Conservation (phyloP, 2,329 filamentous ascomycete species). For the Leptographium radiaticola region DNA sequence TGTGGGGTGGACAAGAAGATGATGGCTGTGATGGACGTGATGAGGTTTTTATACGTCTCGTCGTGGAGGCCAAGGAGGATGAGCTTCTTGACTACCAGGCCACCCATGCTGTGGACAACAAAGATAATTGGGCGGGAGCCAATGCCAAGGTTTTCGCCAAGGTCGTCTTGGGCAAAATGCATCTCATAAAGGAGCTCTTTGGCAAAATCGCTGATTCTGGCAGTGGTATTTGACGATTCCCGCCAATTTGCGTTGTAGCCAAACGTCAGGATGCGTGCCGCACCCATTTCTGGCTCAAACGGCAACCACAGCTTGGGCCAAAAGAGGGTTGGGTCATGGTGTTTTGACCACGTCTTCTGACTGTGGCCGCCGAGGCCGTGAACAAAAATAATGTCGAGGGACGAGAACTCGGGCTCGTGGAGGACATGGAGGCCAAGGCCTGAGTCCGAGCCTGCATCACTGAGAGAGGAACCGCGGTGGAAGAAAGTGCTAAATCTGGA, state of each 20-base stretch:
- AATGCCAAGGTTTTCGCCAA: not conserved
- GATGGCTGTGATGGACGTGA: conserved; percentile 1
- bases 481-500: not conserved
- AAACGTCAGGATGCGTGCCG: conserved; percentile 13
- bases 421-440: not conserved
- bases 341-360: conserved; percentile 12
- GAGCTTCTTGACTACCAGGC: conserved; percentile 9
- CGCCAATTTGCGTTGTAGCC: conserved; percentile 15
- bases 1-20: conserved; percentile 10
- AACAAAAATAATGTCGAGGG: conserved; percentile 15
- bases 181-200: not conserved
- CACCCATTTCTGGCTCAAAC: conserved; percentile 6
- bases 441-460: not conserved
- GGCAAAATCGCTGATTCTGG: not conserved
- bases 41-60: not conserved
- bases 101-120: conserved; percentile 11
- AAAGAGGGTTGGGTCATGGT: conserved; percentile 6
- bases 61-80: not conserved
- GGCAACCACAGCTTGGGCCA: conserved; percentile 15
- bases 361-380: conserved; percentile 16
- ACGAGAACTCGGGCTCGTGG: not conserved
- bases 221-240: not conserved
- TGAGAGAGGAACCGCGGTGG: not conserved
- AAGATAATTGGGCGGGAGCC: conserved; percentile 7
- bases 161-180: not conserved